Evolutionary conservation across 2,329 filamentous ascomycete species (phyloP).

Genomic region (Alternaria brassicae): DNA sequence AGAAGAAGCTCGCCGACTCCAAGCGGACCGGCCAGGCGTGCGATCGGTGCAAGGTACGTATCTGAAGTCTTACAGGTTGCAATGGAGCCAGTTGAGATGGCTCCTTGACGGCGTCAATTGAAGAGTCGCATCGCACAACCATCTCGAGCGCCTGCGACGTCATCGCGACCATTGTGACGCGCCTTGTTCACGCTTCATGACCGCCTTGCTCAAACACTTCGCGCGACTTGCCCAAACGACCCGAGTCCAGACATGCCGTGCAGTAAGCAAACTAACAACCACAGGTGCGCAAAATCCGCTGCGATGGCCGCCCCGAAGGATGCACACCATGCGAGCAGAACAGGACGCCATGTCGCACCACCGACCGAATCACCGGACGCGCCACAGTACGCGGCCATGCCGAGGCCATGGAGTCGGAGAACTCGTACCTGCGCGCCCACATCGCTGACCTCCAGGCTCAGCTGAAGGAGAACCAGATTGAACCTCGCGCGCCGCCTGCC

Average conservation of each 20-base stretch:
- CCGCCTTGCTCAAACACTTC: background rate
- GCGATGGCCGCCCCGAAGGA: constrained; percentile 79
- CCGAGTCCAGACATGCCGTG: background rate
- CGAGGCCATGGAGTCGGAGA: constrained; percentile 76
- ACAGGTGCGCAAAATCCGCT: constrained; percentile 84
- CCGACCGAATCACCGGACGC: constrained; percentile 83
- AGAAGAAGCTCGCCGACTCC: constrained; percentile 62
- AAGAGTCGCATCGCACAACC: background rate
- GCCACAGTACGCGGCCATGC: constrained; percentile 80
- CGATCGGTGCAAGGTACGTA: constrained; percentile 81
- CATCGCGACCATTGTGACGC: background rate
- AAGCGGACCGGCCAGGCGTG: constrained; percentile 82
- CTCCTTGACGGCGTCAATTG: background rate
- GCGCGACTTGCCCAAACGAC: background rate
- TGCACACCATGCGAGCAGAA: constrained; percentile 83
- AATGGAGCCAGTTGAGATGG: background rate
- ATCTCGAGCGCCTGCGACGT: background rate
- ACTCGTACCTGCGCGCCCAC: constrained; percentile 69
- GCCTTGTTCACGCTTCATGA: background rate
- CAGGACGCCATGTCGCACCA: constrained; percentile 80
- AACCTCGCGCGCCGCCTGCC: constrained; percentile 60
- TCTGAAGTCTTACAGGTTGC: background rate
- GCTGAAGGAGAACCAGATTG: constrained; percentile 66
- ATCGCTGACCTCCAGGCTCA: constrained; percentile 73
- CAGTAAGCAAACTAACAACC: constrained; percentile 10